These are phyloP conservation scores for Seminavis robusta DNA, from an alignment of 108 stramenopile genomes.

Conservation along the genomic window DNA sequence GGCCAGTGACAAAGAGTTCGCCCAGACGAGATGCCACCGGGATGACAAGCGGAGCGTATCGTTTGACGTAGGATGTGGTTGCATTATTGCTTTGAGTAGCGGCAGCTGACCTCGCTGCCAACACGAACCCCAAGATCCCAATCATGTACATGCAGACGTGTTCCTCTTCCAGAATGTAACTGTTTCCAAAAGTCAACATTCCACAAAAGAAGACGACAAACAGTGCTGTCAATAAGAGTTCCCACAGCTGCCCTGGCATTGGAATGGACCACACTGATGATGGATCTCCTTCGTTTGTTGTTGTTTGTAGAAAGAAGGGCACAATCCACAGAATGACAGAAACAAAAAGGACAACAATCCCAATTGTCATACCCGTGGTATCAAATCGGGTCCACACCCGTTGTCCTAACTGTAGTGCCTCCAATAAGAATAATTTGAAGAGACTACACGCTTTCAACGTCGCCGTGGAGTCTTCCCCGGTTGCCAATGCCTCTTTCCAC, in stretches of 20 bases:
- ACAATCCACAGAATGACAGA: conserved; percentile 26
- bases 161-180: conserved; percentile 74
- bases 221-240: conserved; percentile 26
- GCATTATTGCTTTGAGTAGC: conserved; percentile 17
- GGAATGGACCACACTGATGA: background rate
- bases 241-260: conserved; percentile 27
- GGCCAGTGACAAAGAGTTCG: conserved; percentile 62
- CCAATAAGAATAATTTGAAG: conserved; percentile 69
- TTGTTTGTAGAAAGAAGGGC: conserved; percentile 1
- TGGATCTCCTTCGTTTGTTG: too few relatives aligned
- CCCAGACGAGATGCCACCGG: conserved; percentile 46
- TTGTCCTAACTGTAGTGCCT: conserved; percentile 74
- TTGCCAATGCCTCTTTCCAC: conserved; percentile 49
- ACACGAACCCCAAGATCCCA: conserved; percentile 42
- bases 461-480: conserved; percentile 42
- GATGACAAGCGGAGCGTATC: conserved; percentile 35
- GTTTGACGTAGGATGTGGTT: conserved; percentile 7
- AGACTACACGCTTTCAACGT: conserved; percentile 64
- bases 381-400: conserved; percentile 87
- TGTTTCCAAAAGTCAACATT: conserved; percentile 76
- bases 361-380: conserved; percentile 66
- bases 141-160: conserved; percentile 62
- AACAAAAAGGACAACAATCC: conserved; percentile 45
- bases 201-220: conserved; percentile 63
- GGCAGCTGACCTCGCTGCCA: conserved; percentile 28